phyloP scores from a whole-genome alignment of 495 filamentous ascomycete genomes.

The Aspergillus coremiiformis region DNA sequence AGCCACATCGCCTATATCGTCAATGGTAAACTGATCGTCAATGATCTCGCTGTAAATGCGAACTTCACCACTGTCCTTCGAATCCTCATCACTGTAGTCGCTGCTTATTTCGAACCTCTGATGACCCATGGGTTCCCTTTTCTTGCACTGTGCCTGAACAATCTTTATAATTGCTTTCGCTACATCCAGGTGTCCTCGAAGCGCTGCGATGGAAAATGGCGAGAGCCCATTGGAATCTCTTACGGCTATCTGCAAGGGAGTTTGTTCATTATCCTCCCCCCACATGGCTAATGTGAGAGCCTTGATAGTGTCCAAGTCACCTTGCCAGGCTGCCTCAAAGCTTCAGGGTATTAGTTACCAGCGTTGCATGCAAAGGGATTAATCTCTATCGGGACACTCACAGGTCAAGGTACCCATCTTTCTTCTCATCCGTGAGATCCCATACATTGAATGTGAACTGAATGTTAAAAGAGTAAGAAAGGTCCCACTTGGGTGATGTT shows the following conservation, averaged over 20 bases:
- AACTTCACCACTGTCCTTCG: constrained; percentile 30
- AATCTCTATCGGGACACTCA: constrained; percentile 23
- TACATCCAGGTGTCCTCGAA: constrained; percentile 51
- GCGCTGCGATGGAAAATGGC: constrained; percentile 58
- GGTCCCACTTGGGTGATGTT: not conserved
- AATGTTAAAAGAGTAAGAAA: constrained; percentile 33
- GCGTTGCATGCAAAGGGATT: not conserved
- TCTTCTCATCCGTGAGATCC: constrained; percentile 44
- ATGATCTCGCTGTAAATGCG: constrained; percentile 38
- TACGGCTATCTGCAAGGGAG: constrained; percentile 55
- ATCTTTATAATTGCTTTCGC: constrained; percentile 62
- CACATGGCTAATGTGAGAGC: constrained; percentile 41
- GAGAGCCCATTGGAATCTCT: constrained; percentile 36
- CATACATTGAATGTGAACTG: constrained; percentile 41
- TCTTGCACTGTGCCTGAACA: constrained; percentile 54
- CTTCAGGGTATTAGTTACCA: constrained; percentile 22
- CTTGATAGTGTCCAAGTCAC: constrained; percentile 50
- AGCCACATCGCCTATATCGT: constrained; percentile 58
- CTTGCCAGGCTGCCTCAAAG: constrained; percentile 64
- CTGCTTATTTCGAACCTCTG: constrained; percentile 43
- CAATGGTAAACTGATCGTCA: constrained; percentile 58
- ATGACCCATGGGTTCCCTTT: constrained; percentile 29
- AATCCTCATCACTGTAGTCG: constrained; percentile 23
- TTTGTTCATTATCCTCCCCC: constrained; percentile 30
- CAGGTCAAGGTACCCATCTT: constrained; percentile 49